Conservation (phyloP, 2,329 filamentous ascomycete genomes). For the Fusarium guadeloupense region DNA sequence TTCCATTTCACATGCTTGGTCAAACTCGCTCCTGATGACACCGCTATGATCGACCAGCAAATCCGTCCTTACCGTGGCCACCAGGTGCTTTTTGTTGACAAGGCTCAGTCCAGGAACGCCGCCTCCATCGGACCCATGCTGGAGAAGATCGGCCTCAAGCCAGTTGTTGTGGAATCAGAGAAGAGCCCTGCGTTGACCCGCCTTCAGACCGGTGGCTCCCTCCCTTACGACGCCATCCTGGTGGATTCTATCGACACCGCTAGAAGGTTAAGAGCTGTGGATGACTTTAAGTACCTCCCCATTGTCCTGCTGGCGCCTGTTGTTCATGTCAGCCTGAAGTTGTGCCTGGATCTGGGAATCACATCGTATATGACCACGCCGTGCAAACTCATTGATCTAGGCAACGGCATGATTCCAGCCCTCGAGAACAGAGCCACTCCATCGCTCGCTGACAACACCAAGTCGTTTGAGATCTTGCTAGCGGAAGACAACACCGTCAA, state of each 20-base stretch:
- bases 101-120: slow-evolving; percentile 81
- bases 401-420: slow-evolving; percentile 95
- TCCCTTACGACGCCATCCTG: slow-evolving; percentile 92
- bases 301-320: slow-evolving; percentile 90
- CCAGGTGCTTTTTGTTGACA: slow-evolving; percentile 93
- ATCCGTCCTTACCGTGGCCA: slow-evolving; percentile 92
- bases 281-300: slow-evolving; percentile 97
- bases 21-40: slow-evolving; percentile 81
- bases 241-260: slow-evolving; percentile 94
- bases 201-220: slow-evolving; percentile 63
- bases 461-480: slow-evolving; percentile 93
- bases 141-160: slow-evolving; percentile 78
- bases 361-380: slow-evolving; percentile 99
- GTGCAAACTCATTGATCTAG: slow-evolving; percentile 91
- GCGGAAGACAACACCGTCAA: slow-evolving; percentile 99
- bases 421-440: slow-evolving; percentile 93
- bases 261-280: slow-evolving; percentile 82
- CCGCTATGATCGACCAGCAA: slow-evolving; percentile 81
- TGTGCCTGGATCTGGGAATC: slow-evolving; percentile 91
- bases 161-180: slow-evolving; percentile 84
- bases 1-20: slow-evolving; percentile 98
- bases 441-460: slow-evolving; percentile 90
- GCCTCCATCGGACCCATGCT: slow-evolving; percentile 83
- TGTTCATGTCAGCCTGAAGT: slow-evolving; percentile 92
- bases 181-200: slow-evolving; percentile 67